Percentiles rank a stretch among this genome's conserved stretches.
phyloP scores from a whole-genome alignment of 1,284 basidiomycete genomes.

The Cryptococcus jaspeensis region DNA sequence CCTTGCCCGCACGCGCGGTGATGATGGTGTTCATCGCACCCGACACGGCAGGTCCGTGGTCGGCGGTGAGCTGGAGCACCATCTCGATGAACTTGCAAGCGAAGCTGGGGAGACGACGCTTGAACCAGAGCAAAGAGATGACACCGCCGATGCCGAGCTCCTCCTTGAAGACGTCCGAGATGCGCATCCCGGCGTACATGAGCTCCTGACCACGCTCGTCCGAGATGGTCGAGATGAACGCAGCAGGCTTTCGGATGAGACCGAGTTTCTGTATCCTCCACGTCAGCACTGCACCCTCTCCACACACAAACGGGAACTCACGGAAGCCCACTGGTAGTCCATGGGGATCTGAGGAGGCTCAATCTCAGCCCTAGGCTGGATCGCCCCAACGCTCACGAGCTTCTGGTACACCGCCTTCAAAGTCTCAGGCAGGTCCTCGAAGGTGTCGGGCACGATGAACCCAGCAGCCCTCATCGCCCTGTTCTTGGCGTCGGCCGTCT shows the following conservation, averaged over 20 bases:
- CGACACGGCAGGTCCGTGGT: conserved; percentile 86
- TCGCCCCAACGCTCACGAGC: conserved; percentile 69
- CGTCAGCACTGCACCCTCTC: not conserved
- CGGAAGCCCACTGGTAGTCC: conserved; percentile 99
- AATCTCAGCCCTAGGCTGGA: conserved; percentile 73
- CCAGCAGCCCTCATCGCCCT: conserved; percentile 89
- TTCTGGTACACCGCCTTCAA: conserved; percentile 81
- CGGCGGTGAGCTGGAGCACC: conserved; percentile 98
- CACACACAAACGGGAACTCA: conserved; percentile 5
- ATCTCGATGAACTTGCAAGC: conserved; percentile 96
- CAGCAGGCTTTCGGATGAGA: conserved; percentile 96
- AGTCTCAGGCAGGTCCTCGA: conserved; percentile 88
- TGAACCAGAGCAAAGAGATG: conserved; percentile 96
- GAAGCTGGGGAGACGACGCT: conserved; percentile 65
- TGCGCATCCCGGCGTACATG: conserved; percentile 97
- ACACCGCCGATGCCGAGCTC: conserved; percentile 97
- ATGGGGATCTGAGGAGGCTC: conserved; percentile 95
- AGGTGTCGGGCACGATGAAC: conserved; percentile 95
- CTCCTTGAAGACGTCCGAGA: conserved; percentile 97
- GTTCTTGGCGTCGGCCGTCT: conserved; percentile 99
- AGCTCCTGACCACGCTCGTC: conserved; percentile 99
- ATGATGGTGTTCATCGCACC: conserved; percentile 99
- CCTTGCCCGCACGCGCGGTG: conserved; percentile 97
- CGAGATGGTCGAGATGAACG: conserved; percentile 99
- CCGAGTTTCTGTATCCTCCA: conserved; percentile 71